Base-by-base conservation (phyloP, 1,284 basidiomycete species). In the Boletus mariae region DNA sequence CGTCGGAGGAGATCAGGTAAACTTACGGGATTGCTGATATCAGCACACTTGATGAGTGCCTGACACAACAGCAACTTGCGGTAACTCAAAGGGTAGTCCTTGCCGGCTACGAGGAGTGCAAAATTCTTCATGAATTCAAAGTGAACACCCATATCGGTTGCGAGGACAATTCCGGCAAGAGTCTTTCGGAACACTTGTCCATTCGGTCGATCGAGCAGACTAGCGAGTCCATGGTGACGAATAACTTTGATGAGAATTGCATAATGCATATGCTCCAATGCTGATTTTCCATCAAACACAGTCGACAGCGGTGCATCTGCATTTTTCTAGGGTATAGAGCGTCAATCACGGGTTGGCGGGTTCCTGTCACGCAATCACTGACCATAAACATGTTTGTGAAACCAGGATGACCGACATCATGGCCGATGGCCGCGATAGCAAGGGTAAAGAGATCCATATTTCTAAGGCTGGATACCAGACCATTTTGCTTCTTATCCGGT, bases 401-500 rank as follows among this genome's bases (percentile, higher is more conserved):
- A 0, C 94, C 95, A 0, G 94, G 95, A 72, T 98, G 94, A 0
- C 92, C 94, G 13, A 94, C 93, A 70, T 98, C 94, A 66, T 98
- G 95, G 0, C 94, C 94, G 60, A 97, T 92, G 35, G 94, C 92
- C 4, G 92, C 93, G 47, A 97, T 77, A 63, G 89, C 87, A 12
- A 97, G 72, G 1, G 88, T 84, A 60, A 97, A 87, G 7, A 97
- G 73, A 65, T 96, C 94, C 56, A 83, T 78, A 13, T 83, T 69
- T 59, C 73, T 72, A 66, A 85, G 66, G 72, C 77, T 73, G 54
- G 79, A 74, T n/a, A 83, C 67, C 51, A 85, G 70, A 20, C 71
- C 70, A 45, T 75, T 76, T 31, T 64, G 69, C 51, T 53, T 65
- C 57, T 75, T 75, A 43, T 73, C 71, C 51, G 76, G 73, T 49